phyloP scores from a whole-genome alignment of 1,284 basidiomycete species.

The Cryptococcus wingfieldii region DNA sequence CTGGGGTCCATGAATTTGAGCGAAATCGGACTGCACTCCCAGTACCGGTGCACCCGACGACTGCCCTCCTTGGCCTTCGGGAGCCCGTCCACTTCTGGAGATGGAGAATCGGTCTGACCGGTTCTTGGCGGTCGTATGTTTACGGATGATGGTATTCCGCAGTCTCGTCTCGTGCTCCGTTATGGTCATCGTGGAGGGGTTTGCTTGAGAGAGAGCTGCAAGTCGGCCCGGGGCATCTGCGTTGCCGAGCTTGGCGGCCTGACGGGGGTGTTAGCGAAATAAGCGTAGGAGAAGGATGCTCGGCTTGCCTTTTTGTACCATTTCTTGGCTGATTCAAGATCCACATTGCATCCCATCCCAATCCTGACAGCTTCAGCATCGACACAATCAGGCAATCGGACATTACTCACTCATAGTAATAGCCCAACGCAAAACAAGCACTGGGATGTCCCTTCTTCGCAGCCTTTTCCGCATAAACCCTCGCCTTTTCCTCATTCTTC shows the following conservation, averaged over 20 bases:
- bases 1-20: too few species aligned
- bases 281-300: not conserved
- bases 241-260: slow-evolving; percentile 77
- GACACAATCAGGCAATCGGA: not conserved
- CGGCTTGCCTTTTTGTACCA: slow-evolving; percentile 44
- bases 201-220: slow-evolving; percentile 55
- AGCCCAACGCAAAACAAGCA: slow-evolving; percentile 92
- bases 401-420: slow-evolving; percentile 50
- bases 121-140: slow-evolving; percentile 73
- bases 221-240: slow-evolving; percentile 68
- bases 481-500: slow-evolving; percentile 82
- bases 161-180: slow-evolving; percentile 75
- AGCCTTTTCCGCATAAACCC: slow-evolving; percentile 87
- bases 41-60: too few species aligned
- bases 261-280: not conserved
- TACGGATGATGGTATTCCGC: slow-evolving; percentile 72
- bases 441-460: slow-evolving; percentile 71
- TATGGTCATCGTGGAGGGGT: slow-evolving; percentile 63
- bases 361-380: slow-evolving; percentile 16
- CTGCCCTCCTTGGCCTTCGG: too few species aligned
- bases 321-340: slow-evolving; percentile 36
- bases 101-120: slow-evolving; percentile 55
- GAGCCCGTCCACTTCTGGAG: not conserved
- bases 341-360: slow-evolving; percentile 34
- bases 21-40: too few species aligned